A percentile compares a stretch with the other conserved stretches of the same genome.
Conservation (phyloP, 2,329 filamentous ascomycete species). For the Rutstroemia sydowiana region DNA sequence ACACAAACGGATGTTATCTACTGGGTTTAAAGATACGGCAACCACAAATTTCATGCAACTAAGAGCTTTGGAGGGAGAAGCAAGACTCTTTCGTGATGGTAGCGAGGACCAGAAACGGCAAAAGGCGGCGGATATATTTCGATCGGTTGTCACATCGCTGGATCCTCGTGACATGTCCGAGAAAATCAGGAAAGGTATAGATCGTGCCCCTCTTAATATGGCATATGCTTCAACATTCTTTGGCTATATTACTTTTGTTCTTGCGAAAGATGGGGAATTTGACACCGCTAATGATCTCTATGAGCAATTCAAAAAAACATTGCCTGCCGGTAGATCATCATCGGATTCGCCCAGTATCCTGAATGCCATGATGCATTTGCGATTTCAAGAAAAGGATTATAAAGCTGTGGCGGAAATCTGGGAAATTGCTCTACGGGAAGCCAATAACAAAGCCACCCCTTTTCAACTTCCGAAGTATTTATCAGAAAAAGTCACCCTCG, state of each 20-base stretch:
- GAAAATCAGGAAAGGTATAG: constrained; percentile 20
- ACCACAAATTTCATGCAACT: constrained; percentile 38
- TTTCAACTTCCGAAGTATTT: constrained; percentile 3
- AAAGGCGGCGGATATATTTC: constrained; percentile 23
- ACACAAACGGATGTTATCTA: constrained; percentile 34
- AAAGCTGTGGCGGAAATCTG: constrained; percentile 59
- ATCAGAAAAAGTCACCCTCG: background rate
- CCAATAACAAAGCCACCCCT: constrained; percentile 37
- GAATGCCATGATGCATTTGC: constrained; percentile 59
- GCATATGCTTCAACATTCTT: constrained; percentile 36
- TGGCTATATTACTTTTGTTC: constrained; percentile 48
- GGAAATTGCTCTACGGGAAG: constrained; percentile 50
- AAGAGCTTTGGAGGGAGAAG: constrained; percentile 21
- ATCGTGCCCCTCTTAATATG: constrained; percentile 20
- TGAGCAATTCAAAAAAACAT: constrained; percentile 41
- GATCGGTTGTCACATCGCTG: constrained; percentile 17
- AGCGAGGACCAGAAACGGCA: constrained; percentile 19
- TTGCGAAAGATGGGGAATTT: constrained; percentile 39
- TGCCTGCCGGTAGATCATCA: constrained; percentile 30
- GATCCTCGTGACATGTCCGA: constrained; percentile 23
- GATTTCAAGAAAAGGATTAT: constrained; percentile 50
- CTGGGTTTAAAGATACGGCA: constrained; percentile 33
- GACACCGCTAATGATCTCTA: constrained; percentile 47
- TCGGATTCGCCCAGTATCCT: constrained; percentile 49
- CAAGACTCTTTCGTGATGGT: background rate